A percentile compares a stretch with the other conserved stretches of the same genome.
These are phyloP conservation scores for Spencermartinsiella europaea DNA, from an alignment of 805 yeast genomes.

Conservation along the genomic window DNA sequence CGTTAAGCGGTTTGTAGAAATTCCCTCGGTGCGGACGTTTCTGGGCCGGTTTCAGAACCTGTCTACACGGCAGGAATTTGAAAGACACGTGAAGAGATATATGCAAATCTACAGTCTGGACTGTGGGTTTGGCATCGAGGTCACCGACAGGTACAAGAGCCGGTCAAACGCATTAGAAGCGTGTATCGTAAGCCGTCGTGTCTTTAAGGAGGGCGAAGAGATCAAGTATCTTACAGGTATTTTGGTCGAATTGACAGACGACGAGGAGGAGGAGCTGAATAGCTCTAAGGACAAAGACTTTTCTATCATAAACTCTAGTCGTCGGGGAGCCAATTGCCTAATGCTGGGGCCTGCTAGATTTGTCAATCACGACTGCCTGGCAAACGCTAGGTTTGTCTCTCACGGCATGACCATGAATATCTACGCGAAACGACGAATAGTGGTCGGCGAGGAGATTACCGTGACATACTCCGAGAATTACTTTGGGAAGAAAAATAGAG, in stretches of 20 bases:
- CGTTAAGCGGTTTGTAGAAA: constrained; percentile 24
- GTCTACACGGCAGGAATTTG: constrained; percentile 30
- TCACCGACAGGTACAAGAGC: constrained; percentile 38
- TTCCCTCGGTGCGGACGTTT: constrained; percentile 27
- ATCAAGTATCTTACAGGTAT: constrained; percentile 36
- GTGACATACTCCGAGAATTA: constrained; percentile 40
- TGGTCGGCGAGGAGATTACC: constrained; percentile 44
- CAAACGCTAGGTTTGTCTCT: constrained; percentile 37
- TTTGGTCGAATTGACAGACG: constrained; percentile 33
- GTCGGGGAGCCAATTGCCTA: constrained; percentile 33
- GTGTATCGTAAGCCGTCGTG: constrained; percentile 36
- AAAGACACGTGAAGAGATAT: constrained; percentile 35
- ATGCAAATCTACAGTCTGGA: constrained; percentile 33
- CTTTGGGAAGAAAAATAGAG: constrained; percentile 39
- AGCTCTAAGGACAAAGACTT: constrained; percentile 35
- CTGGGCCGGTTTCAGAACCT: constrained; percentile 23
- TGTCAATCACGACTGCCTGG: constrained; percentile 45
- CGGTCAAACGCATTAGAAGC: constrained; percentile 33
- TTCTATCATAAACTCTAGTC: constrained; percentile 37
- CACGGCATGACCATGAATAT: constrained; percentile 31
- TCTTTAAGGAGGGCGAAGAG: constrained; percentile 29
- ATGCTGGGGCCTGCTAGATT: constrained; percentile 48
- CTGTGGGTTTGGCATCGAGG: constrained; percentile 39
- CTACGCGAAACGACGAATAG: constrained; percentile 32
- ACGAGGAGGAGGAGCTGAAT: constrained; percentile 32